Base-by-base conservation (phyloP, 2,329 filamentous ascomycete species). In the Ilyonectria mors-panacis region DNA sequence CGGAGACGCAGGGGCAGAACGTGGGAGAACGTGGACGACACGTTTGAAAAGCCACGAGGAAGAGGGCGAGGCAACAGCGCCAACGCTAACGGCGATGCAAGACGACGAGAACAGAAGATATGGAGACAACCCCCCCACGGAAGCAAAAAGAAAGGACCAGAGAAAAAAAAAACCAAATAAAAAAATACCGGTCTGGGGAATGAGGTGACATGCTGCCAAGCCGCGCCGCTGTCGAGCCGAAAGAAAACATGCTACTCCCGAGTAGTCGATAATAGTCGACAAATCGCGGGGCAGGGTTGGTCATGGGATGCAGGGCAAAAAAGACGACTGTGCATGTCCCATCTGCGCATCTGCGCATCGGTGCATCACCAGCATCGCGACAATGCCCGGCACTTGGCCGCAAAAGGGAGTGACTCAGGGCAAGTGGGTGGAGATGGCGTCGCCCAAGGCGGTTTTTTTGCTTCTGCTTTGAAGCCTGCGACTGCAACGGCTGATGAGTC, bases 11-110 rank as follows among this genome's bases (percentile, higher is more conserved):
- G 60, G 45, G 55, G 54, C 47, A 47, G 21, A 47, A 72, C 62
- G 69, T 64, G 69, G 44, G 19, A 58, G 54, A 60, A 64, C 62
- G 69, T 71, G 71, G 54, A 26, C 54, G 50, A 56, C 66, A 67
- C 55, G 69, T 70, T 69, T 56, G 60, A 42, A 69, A 30, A 42
- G 59, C 64, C 48, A 45, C 55, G 30, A 59, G 26, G 35, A 30
- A 7, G 50, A 55, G 30, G 30, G 28, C 57, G 57, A 53, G 51
- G 37, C 33, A 63, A 63, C 45, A 35, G 23, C 37, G 35, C 54
- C 54, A 47, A 47, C 57, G 50, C 63, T 65, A 60, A 19, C 12
- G 23, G 33, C 12, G 23, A 33, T 44, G 42, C 44, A 37, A 54
- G 61, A 45, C 26, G 59, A 37, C n/a, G 35, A 53, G 50, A 39